These are phyloP conservation scores for Sugiyamaella floridensis DNA, from an alignment of 805 yeast genomes.

Conservation along the genomic window DNA sequence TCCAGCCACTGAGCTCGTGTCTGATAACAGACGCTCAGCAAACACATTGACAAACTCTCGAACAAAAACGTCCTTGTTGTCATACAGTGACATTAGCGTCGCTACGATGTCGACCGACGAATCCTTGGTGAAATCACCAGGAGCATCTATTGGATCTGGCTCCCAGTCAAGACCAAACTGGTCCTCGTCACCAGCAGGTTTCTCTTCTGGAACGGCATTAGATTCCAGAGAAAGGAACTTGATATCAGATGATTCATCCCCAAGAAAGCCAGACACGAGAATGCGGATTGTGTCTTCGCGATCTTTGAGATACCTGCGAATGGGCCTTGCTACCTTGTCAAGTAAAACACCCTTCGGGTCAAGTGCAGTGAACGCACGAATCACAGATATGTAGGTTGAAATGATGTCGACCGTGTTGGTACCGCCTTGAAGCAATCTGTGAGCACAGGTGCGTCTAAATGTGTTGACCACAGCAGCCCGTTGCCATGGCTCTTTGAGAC, in stretches of 20 bases:
- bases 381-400: constrained; percentile 59
- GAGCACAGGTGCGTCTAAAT: constrained; percentile 42
- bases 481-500: constrained; percentile 43
- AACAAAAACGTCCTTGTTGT: constrained; percentile 58
- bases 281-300: constrained; percentile 66
- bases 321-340: constrained; percentile 71
- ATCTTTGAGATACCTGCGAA: constrained; percentile 61
- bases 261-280: constrained; percentile 65
- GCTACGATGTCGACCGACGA: constrained; percentile 59
- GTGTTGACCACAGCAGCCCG: constrained; percentile 45
- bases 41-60: constrained; percentile 57
- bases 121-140: constrained; percentile 69
- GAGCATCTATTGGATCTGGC: constrained; percentile 86
- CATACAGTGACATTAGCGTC: constrained; percentile 64
- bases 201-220: constrained; percentile 10
- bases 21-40: constrained; percentile 47
- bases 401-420: constrained; percentile 69
- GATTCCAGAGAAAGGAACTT: constrained; percentile 48
- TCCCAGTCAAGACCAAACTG: constrained; percentile 53
- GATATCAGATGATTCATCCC: constrained; percentile 36
- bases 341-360: constrained; percentile 83
- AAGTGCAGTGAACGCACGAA: constrained; percentile 62
- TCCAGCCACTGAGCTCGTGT: constrained; percentile 26
- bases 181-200: constrained; percentile 31
- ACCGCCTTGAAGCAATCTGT: constrained; percentile 66